Conservation (phyloP, 2,329 filamentous ascomycete genomes). For the Phyllachora maydis region DNA sequence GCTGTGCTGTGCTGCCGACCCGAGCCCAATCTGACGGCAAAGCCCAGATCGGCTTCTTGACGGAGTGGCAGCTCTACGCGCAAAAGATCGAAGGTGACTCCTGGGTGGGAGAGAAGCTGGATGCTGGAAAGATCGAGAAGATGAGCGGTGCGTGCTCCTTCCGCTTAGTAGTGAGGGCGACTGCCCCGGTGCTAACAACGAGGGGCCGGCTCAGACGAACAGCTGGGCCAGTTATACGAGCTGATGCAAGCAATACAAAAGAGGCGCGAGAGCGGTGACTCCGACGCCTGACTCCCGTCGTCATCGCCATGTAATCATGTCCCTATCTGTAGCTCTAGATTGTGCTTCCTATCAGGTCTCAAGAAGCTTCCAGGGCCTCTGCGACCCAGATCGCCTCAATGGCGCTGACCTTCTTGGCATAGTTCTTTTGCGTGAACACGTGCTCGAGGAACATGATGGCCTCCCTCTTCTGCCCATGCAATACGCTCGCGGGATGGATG, state of each 20-base stretch:
- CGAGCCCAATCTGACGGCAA: no score
- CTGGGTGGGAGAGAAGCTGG: conserved; percentile 73
- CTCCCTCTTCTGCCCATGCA: conserved; percentile 41
- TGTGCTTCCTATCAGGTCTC: background rate
- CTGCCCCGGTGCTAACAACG: conserved; percentile 2
- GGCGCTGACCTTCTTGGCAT: conserved; percentile 43
- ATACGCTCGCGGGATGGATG: conserved; percentile 40
- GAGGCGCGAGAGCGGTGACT: conserved; percentile 1
- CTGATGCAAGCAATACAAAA: conserved; percentile 62
- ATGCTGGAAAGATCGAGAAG: conserved; percentile 67
- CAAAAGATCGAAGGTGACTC: conserved; percentile 75
- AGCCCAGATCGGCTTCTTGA: conserved; percentile 95
- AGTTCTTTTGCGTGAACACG: conserved; percentile 45
- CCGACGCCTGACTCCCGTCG: no score
- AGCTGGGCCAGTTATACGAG: conserved; percentile 84
- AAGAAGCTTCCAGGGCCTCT: conserved; percentile 20
- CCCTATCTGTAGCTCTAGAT: background rate
- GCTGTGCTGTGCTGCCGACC: no score
- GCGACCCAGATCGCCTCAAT: conserved; percentile 39
- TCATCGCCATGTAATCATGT: no score
- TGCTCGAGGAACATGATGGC: conserved; percentile 50
- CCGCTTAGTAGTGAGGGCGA: no score
- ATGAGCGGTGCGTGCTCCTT: conserved; percentile 56
- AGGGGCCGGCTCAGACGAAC: conserved; percentile 46
- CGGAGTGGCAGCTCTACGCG: conserved; percentile 90